Base-by-base conservation (phyloP, 495 filamentous ascomycete species). In the Paragyromitra xinjiangensis region DNA sequence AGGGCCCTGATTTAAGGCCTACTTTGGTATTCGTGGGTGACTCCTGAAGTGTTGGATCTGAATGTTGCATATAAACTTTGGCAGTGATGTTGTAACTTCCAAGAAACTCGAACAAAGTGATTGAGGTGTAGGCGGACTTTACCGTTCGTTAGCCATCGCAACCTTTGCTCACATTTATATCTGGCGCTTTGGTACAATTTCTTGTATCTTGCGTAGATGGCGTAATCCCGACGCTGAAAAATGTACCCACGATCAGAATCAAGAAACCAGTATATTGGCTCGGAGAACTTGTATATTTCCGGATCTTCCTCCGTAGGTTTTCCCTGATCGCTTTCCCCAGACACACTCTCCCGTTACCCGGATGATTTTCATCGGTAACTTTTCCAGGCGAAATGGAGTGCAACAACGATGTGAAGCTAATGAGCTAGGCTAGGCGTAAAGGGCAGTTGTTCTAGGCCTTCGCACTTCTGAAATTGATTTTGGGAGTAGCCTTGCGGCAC, bases 291-390 rank as follows among this genome's bases (percentile, higher is more conserved):
- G 69, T 69, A 51, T 64, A 56, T 51, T 64, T 42, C 58, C 12
- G 44, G 69, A 26, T 64, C 9, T 53, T 70, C 26, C 44, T 19
- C 29, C 51, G 11, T 16, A 37, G 16, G 24, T 68, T 56, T 68
- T 42, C 4, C 40, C 24, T 34, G 24, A 53, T 37, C 37, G 51
- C 62, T 70, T 70, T 39, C 55, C 29, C 42, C 29, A 11, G 51
- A 39, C 9, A 9, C 16, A 37, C 59, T 45, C 19, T 40, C 69
- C 42, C 26, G 69, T 77, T 77, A 77, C 74, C 74, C 69, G 69
- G 74, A 77, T 66, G 63, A 59, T 73, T 61, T 42, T 62, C 34
- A 53, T 48, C 50, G 62, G 62, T 67, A 65, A 44, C 29, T 6
- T 64, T 73, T 44, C 56, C 34, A 29, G 70, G 40, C 64, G 68